Evolutionary conservation across 768 basidiomycete species (phyloP).

Genomic region (Russula dissimulans): DNA sequence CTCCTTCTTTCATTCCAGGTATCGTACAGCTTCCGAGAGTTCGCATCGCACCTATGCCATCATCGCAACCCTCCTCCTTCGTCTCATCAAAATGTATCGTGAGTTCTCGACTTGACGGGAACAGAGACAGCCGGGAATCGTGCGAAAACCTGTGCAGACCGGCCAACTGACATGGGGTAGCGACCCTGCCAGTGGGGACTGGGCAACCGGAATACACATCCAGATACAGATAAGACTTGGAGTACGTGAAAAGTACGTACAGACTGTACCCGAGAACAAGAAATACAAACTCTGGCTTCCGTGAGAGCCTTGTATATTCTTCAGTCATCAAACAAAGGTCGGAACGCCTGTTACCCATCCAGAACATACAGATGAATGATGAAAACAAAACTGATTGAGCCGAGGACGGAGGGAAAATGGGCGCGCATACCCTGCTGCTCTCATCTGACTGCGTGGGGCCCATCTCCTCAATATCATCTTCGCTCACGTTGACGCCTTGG

Average conservation of each 20-base stretch:
- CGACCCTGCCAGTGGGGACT: neutral
- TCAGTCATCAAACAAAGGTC: slow-evolving; percentile 19
- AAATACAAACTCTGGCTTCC: neutral
- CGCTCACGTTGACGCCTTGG: neutral
- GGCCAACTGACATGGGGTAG: neutral
- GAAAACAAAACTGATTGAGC: neutral
- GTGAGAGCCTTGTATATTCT: neutral
- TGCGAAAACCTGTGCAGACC: neutral
- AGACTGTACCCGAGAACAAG: neutral
- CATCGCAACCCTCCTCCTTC: neutral
- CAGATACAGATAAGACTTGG: neutral
- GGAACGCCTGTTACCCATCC: slow-evolving; percentile 8
- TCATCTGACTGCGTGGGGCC: slow-evolving; percentile 18
- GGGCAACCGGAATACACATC: slow-evolving; percentile 1
- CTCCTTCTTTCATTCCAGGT: neutral
- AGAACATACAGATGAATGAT: neutral
- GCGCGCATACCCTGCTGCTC: slow-evolving; percentile 12
- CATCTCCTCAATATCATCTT: slow-evolving; percentile 18
- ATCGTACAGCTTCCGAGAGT: neutral
- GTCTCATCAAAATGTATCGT: neutral
- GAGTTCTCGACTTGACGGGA: neutral
- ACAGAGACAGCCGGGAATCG: neutral
- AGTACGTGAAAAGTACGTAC: slow-evolving; percentile 6
- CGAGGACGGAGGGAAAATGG: neutral
- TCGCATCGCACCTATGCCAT: neutral